Percentiles rank a stretch among this genome's conserved stretches.
These are phyloP conservation scores for Tricholomella constricta DNA, from an alignment of 768 basidiomycete species.

Conservation along the genomic window DNA sequence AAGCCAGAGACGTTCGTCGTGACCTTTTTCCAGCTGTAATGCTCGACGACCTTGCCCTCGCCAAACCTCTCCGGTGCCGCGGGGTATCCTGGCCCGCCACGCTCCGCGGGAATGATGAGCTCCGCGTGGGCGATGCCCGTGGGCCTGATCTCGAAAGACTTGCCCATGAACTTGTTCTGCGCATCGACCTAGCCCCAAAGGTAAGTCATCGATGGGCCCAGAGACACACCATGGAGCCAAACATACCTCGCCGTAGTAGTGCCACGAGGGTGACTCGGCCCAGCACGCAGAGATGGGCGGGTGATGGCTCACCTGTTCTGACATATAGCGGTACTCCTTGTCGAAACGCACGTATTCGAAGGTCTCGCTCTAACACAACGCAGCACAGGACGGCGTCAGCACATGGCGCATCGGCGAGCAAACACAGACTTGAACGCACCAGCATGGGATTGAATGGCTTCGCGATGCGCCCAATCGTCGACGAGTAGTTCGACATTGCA, in stretches of 20 bases:
- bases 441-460: conserved; percentile 98
- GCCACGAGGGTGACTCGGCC: conserved; percentile 88
- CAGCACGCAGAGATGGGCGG: conserved; percentile 97
- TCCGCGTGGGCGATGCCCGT: conserved; percentile 94
- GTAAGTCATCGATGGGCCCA: neutral
- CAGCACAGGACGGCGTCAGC: neutral
- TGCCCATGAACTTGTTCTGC: conserved; percentile 95
- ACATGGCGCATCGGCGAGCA: neutral
- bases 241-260: conserved; percentile 83
- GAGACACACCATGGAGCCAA: neutral
- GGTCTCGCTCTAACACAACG: conserved; percentile 69
- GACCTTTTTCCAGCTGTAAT: conserved; percentile 96
- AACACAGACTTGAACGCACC: conserved; percentile 41
- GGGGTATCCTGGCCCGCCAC: conserved; percentile 59
- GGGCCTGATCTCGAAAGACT: conserved; percentile 94
- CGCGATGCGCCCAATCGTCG: conserved; percentile 93
- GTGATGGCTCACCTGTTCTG: conserved; percentile 97
- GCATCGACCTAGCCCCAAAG: conserved; percentile 73
- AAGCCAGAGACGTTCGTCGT: conserved; percentile 91
- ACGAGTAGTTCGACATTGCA: conserved; percentile 97
- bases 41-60: conserved; percentile 71
- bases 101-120: conserved; percentile 69
- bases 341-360: conserved; percentile 92
- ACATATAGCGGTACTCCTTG: conserved; percentile 88
- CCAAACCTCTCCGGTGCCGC: conserved; percentile 44